Evolutionary conservation across 805 yeast genomes (phyloP).

Genomic region (Naumovozyma castellii): DNA sequence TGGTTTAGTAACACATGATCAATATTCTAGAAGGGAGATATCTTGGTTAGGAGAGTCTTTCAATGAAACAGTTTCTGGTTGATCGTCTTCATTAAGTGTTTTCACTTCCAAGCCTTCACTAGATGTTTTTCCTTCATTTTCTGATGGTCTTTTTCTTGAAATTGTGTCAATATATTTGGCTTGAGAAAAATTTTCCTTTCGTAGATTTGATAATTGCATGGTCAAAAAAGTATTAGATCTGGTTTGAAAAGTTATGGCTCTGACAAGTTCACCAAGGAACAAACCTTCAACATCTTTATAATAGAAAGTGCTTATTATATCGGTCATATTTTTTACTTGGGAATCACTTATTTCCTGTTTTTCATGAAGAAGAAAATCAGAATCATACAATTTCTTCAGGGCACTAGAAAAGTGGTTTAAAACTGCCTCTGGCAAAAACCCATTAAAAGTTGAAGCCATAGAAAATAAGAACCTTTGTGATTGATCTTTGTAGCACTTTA

Average conservation of each 20-base stretch:
- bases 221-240: background rate
- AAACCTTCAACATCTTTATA: background rate
- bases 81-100: no score
- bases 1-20: no score
- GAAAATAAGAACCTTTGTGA: slow-evolving; percentile 4
- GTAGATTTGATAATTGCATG: background rate
- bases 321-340: background rate
- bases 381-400: slow-evolving; percentile 2
- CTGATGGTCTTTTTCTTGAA: no score
- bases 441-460: slow-evolving; percentile 1
- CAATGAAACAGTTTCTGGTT: no score
- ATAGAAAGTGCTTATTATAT: background rate
- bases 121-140: no score
- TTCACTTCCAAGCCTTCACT: no score
- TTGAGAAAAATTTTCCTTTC: background rate
- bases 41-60: no score
- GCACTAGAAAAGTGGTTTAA: slow-evolving; percentile 1
- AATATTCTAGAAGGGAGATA: no score
- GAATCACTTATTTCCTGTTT: background rate
- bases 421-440: background rate
- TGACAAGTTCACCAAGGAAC: background rate
- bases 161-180: background rate
- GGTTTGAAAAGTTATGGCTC: background rate
- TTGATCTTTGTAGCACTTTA: slow-evolving; percentile 3
- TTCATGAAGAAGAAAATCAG: background rate